A percentile compares a stretch with the other conserved stretches of the same genome.
Evolutionary conservation across 129 eudicot species (phyloP).

Genomic region (Silybum marianum): DNA sequence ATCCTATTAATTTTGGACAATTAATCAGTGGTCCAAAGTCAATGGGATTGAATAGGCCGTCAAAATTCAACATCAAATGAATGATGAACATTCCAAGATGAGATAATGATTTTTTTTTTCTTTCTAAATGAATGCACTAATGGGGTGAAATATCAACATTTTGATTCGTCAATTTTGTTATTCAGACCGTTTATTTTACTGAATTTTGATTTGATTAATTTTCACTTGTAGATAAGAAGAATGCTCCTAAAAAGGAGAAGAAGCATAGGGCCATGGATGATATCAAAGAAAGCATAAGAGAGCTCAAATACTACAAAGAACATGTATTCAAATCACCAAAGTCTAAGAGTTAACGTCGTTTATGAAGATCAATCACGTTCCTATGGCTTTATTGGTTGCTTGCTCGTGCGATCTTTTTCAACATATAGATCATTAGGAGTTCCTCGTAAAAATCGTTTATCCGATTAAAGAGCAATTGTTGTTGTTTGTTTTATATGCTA

Average conservation of each 20-base stretch:
- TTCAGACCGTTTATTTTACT: not conserved
- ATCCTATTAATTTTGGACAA: no score
- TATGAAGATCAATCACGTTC: not conserved
- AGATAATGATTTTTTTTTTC: no score
- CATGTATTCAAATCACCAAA: constrained; percentile 56
- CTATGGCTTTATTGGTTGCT: no score
- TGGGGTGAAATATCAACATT: not conserved
- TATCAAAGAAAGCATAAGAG: constrained; percentile 77
- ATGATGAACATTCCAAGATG: not conserved
- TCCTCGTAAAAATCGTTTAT: not conserved
- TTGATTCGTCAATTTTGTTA: not conserved
- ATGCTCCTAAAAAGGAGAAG: constrained; percentile 63
- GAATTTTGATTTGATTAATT: not conserved
- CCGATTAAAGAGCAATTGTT: not conserved
- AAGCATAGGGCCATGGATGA: constrained; percentile 84
- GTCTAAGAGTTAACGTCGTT: constrained; percentile 39
- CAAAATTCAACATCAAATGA: not conserved
- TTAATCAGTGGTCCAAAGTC: no score
- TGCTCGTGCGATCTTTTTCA: not conserved
- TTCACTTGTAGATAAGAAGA: constrained; percentile 45
- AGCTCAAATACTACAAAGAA: constrained; percentile 78
- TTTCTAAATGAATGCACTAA: not conserved
- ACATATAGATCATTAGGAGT: not conserved
- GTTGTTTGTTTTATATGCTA: not conserved
- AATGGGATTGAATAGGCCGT: no score